Percentiles rank a stretch among this genome's conserved stretches.
Evolutionary conservation across 805 yeast genomes (phyloP).

Genomic region (Kluyveromyces starmeri): DNA sequence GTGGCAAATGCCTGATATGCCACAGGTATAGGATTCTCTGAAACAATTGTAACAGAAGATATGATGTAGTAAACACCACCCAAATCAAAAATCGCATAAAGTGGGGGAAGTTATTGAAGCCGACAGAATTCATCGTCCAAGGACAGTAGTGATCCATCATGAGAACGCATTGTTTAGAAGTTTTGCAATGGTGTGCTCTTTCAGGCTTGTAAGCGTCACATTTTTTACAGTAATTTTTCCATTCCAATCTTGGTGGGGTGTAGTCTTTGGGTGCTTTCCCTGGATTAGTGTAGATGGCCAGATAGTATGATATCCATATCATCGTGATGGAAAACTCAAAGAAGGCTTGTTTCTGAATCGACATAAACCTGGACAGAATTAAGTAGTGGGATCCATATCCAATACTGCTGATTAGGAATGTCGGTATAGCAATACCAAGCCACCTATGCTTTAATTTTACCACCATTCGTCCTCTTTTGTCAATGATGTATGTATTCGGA

Average conservation of each 20-base stretch:
- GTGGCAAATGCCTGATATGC: conserved; percentile 42
- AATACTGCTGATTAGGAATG: conserved; percentile 42
- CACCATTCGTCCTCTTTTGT: too few relatives aligned
- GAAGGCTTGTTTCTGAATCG: conserved; percentile 33
- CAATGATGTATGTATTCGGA: too few relatives aligned
- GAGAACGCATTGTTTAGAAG: conserved; percentile 64
- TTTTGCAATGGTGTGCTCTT: conserved; percentile 77
- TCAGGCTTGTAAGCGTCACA: conserved; percentile 72
- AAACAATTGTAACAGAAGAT: conserved; percentile 36
- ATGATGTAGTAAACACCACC: conserved; percentile 46
- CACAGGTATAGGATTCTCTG: conserved; percentile 38
- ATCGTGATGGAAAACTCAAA: conserved; percentile 41
- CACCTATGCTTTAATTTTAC: conserved; percentile 39
- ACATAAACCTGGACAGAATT: conserved; percentile 39
- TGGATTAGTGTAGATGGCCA: conserved; percentile 60
- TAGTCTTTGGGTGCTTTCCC: conserved; percentile 55
- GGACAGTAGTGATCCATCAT: conserved; percentile 94
- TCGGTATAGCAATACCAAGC: conserved; percentile 54
- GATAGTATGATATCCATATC: conserved; percentile 65
- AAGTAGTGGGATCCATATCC: conserved; percentile 58
- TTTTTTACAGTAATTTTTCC: conserved; percentile 66
- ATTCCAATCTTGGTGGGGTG: conserved; percentile 36
- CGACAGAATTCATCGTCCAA: conserved; percentile 90
- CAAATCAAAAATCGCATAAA: conserved; percentile 67
- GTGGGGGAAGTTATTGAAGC: conserved; percentile 67